phyloP scores from a whole-genome alignment of 148 eudicot species.

The Rhododendron griersonianum region DNA sequence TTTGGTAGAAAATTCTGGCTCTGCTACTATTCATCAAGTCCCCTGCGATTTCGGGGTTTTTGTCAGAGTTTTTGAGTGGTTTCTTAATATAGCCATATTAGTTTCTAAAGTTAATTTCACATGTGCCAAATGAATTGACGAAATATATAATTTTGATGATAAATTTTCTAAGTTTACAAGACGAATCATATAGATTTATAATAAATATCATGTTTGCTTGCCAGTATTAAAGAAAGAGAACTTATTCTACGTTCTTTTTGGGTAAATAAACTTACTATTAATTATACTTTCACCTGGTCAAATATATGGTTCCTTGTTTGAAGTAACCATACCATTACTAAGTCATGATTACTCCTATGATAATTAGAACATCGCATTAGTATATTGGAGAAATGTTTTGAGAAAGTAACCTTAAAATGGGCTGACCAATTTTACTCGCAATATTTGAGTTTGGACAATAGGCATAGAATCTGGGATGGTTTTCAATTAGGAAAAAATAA shows the following conservation, averaged over 20 bases:
- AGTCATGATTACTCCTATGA: not conserved
- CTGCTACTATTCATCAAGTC: not conserved
- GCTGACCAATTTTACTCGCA: too few species aligned
- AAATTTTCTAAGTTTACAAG: not conserved
- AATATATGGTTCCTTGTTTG: not conserved
- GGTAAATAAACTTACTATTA: not conserved
- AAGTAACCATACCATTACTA: not conserved
- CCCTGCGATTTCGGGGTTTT: not conserved
- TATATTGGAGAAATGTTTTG: not conserved
- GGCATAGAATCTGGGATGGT: not conserved
- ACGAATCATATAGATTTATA: not conserved
- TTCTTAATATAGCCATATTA: not conserved
- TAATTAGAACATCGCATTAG: not conserved
- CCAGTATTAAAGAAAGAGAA: not conserved
- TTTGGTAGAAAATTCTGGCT: not conserved
- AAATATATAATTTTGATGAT: too few species aligned
- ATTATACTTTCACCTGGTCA: not conserved
- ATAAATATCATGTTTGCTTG: not conserved
- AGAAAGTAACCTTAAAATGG: too few species aligned
- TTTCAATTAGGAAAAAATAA: too few species aligned
- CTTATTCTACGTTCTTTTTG: not conserved
- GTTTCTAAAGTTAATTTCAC: not conserved
- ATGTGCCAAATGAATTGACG: not conserved
- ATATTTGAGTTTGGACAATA: too few species aligned
- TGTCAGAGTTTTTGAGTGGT: not conserved